phyloP scores from a whole-genome alignment of 2,329 filamentous ascomycete genomes.

The Penicillium sp. region DNA sequence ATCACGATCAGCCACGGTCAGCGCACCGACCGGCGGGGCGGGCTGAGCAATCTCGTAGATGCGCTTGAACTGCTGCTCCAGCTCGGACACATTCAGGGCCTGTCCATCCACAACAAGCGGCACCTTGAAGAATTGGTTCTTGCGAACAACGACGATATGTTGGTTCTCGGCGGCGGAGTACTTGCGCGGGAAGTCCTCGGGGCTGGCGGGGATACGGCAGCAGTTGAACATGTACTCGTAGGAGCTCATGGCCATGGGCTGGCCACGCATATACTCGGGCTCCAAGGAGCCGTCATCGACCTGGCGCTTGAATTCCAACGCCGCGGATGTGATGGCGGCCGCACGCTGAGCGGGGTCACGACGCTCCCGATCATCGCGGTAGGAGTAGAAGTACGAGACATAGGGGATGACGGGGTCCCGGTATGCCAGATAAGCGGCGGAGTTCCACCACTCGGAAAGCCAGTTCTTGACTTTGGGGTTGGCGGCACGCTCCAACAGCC shows the following conservation, averaged over 20 bases:
- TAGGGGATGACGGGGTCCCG: conserved; percentile 95
- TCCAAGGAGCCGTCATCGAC: conserved; percentile 78
- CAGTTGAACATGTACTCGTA: conserved; percentile 99
- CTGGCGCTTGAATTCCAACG: conserved; percentile 88
- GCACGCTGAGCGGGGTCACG: conserved; percentile 88
- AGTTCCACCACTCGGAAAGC: conserved; percentile 98
- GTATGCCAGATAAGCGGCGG: conserved; percentile 85
- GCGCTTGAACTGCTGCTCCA: conserved; percentile 80
- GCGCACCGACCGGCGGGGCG: conserved; percentile 67
- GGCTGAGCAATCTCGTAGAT: conserved; percentile 72
- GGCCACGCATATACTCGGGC: conserved; percentile 97
- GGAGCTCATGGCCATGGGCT: conserved; percentile 96
- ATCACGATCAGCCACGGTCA: conserved; percentile 91
- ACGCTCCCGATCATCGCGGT: conserved; percentile 83
- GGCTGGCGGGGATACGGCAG: conserved; percentile 74
- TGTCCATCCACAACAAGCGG: conserved; percentile 71
- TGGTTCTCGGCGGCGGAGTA: conserved; percentile 69
- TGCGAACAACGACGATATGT: conserved; percentile 83
- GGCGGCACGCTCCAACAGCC: conserved; percentile 70
- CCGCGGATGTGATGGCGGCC: conserved; percentile 78
- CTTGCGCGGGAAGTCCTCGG: conserved; percentile 77
- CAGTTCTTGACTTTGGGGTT: conserved; percentile 84
- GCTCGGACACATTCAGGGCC: conserved; percentile 80
- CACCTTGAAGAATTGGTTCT: conserved; percentile 97
- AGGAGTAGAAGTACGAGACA: conserved; percentile 99